A percentile compares a stretch with the other conserved stretches of the same genome.
Conservation (phyloP, 768 basidiomycete species). For the Russula foetens region DNA sequence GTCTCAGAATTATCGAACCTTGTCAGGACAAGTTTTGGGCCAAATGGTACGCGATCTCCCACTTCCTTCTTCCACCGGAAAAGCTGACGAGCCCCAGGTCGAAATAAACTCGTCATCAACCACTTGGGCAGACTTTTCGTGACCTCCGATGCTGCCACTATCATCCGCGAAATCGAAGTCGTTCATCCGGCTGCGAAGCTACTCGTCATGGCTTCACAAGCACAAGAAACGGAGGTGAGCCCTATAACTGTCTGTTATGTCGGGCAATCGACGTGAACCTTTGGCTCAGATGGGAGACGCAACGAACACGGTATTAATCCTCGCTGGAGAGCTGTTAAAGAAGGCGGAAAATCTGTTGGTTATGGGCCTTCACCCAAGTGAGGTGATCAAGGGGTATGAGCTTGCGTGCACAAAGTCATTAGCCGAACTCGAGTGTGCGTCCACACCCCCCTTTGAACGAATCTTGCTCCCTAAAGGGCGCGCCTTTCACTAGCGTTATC, state of each 20-base stretch:
- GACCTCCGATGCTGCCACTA: slow-evolving; percentile 97
- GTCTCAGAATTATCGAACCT: slow-evolving; percentile 93
- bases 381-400: slow-evolving; percentile 93
- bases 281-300: slow-evolving; percentile 82
- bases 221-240: slow-evolving; percentile 87
- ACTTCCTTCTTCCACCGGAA: neutral
- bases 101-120: slow-evolving; percentile 97
- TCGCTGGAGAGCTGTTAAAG: slow-evolving; percentile 92
- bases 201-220: slow-evolving; percentile 97
- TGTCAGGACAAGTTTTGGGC: slow-evolving; percentile 93
- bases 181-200: slow-evolving; percentile 98
- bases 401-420: slow-evolving; percentile 79
- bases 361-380: slow-evolving; percentile 96
- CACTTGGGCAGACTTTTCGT: slow-evolving; percentile 94
- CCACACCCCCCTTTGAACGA: neutral
- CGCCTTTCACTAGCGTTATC: slow-evolving; percentile 48
- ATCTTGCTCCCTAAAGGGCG: neutral
- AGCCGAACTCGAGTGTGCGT: slow-evolving; percentile 85
- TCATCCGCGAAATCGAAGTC: slow-evolving; percentile 95
- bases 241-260: neutral
- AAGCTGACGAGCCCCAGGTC: slow-evolving; percentile 41
- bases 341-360: slow-evolving; percentile 86
- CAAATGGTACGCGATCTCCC: slow-evolving; percentile 62
- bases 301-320: slow-evolving; percentile 90
- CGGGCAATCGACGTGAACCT: neutral